Evolutionary conservation across 768 basidiomycete genomes (phyloP), one percentile per base, ranked within the genome.

Genomic region (Lactifluus volemus): DNA sequence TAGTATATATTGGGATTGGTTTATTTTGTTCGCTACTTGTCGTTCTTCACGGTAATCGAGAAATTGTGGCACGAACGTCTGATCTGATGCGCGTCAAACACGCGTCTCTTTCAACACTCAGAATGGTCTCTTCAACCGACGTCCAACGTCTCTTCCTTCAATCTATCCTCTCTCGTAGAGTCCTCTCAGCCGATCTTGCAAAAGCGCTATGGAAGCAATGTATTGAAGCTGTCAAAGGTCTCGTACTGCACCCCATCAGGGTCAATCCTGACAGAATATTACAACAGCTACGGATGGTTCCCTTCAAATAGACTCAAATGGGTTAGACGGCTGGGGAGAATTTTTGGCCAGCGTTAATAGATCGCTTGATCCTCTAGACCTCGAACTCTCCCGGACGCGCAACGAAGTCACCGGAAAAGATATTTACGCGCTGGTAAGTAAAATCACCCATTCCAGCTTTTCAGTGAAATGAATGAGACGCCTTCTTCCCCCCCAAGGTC

Each of bases 141-240:
- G 84, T 89, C 4, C 82, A 84, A 63, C 81, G 84, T 41, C 80
- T 94, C 49, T 93, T 89, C 66, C 79, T 93, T 19, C 92, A 94
- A 64, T 83, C 88, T 0, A 73, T 92, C 21, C 74, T 93, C 29
- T 89, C 89, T 21, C 80, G 90, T 17, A 80, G 85, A 15, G 72
- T 84, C 9, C 70, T 93, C 5, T 83, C 89, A n/a, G 77, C 77
- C 50, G 78, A 78, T 21, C 78, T 90, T 2, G 89, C 84, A 0
- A 76, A 82, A 52, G 72, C 77, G 42, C 75, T 93, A 17, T 90
- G 86, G 84, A 73, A 76, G 62, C 85, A 84, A 70, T 87, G 82
- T 65, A 74, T 84, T 19, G 80, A 81, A 36, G 81, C 84, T 0
- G 86, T 91, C 48, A 80, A 81, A 76, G 81, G 92, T 59, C 42